A percentile compares a stretch with the other conserved stretches of the same genome.
Evolutionary conservation across 257 asterid species (phyloP).

Genomic region (Forsythia suspensa): DNA sequence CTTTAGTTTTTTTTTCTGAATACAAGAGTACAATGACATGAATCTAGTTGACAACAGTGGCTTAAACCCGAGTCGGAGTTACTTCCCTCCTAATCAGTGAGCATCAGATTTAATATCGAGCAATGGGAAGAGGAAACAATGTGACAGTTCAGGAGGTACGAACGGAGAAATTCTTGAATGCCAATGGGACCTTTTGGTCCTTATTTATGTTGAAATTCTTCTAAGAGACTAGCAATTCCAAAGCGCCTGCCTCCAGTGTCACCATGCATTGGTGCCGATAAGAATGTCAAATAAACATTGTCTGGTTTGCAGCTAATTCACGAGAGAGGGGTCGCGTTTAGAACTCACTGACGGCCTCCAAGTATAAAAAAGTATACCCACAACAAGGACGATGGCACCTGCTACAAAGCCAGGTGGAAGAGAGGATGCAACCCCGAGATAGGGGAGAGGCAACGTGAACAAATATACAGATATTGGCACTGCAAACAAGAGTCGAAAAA

Average conservation of each 20-base stretch:
- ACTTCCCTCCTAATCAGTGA: background rate
- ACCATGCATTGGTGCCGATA: conserved; percentile 4
- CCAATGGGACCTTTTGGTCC: background rate
- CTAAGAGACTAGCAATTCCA: background rate
- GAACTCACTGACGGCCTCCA: conserved; percentile 60
- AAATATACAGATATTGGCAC: conserved; percentile 83
- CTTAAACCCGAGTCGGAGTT: background rate
- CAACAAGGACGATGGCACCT: conserved; percentile 63
- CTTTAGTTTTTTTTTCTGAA: background rate
- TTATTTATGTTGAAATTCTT: background rate
- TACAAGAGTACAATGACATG: background rate
- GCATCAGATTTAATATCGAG: background rate
- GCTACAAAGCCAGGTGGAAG: conserved; percentile 88
- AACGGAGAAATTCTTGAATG: background rate
- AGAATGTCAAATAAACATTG: background rate
- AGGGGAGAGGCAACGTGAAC: conserved; percentile 91
- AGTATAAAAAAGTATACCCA: conserved; percentile 66
- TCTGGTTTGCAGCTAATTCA: conserved; percentile 24
- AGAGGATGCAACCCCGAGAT: conserved; percentile 76
- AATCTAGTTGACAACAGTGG: background rate
- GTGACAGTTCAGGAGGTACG: background rate
- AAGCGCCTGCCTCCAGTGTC: background rate
- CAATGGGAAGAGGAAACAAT: background rate
- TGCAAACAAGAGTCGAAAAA: conserved; percentile 29
- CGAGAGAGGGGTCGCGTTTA: conserved; percentile 34